Conservation (phyloP, 768 basidiomycete species). For the Termitomyces sp. region DNA sequence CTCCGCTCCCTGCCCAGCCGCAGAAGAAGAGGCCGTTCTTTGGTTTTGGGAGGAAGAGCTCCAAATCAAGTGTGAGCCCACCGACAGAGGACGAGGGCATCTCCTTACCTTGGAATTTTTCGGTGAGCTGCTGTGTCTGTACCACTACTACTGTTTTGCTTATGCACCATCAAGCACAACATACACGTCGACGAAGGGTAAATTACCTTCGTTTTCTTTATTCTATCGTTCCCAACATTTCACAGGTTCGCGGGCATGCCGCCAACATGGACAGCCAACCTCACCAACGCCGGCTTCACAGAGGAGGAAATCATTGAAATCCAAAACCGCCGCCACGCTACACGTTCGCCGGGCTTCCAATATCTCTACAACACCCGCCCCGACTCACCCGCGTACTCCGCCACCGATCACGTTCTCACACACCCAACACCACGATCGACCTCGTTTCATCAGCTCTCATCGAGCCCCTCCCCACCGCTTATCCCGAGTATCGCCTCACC, state of each 20-base stretch:
- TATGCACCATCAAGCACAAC: constrained; percentile 41
- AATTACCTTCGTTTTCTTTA: constrained; percentile 15
- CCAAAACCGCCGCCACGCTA: constrained; percentile 33
- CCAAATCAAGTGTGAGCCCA: constrained; percentile 18
- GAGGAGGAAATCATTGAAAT: constrained; percentile 67
- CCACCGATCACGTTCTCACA: constrained; percentile 18
- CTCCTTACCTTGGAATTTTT: constrained; percentile 70
- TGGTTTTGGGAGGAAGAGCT: constrained; percentile 33
- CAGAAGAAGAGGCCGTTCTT: constrained; percentile 35
- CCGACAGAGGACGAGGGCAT: constrained; percentile 52
- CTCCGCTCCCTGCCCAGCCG: constrained; percentile 9
- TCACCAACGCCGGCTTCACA: constrained; percentile 55
- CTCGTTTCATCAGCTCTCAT: constrained; percentile 17
- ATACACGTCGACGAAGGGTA: constrained; percentile 77
- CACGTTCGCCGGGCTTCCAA: constrained; percentile 28
- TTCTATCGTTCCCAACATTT: not conserved
- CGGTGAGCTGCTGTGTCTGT: constrained; percentile 34
- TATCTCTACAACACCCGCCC: constrained; percentile 31
- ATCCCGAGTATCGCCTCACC: no score
- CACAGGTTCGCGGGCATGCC: constrained; percentile 58
- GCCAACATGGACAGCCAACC: constrained; percentile 64
- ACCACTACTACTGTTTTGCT: not conserved
- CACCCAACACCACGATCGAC: constrained; percentile 28
- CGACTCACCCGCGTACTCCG: constrained; percentile 22
- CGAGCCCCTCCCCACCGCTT: no score